Percentiles rank a stretch among this genome's conserved stretches.
Evolutionary conservation across 495 filamentous ascomycete species (phyloP).

Genomic region (Bacidia rubella): DNA sequence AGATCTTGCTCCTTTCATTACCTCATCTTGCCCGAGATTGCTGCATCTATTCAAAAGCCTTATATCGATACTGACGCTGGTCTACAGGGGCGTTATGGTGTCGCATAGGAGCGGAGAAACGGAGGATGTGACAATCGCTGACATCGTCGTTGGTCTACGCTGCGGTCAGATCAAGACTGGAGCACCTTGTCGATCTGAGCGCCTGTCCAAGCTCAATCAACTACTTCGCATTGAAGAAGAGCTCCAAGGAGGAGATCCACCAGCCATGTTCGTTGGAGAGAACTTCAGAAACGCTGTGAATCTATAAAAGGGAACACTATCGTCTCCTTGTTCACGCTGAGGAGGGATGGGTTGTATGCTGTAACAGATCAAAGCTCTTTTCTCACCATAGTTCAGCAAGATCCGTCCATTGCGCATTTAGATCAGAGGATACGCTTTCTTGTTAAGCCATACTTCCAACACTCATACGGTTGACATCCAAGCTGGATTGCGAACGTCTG

Average conservation of each 20-base stretch:
- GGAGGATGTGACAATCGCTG: slow-evolving; percentile 97
- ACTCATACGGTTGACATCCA: too few relatives aligned
- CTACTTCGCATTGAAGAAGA: slow-evolving; percentile 99
- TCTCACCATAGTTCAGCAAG: too few relatives aligned
- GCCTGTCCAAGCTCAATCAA: slow-evolving; percentile 99
- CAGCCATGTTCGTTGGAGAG: slow-evolving; percentile 73
- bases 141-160: slow-evolving; percentile 92
- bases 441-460: too few relatives aligned
- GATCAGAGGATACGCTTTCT: too few relatives aligned
- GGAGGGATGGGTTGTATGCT: neutral
- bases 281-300: slow-evolving; percentile 85
- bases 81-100: slow-evolving; percentile 86
- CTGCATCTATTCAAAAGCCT: neutral
- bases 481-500: too few relatives aligned
- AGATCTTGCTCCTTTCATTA: slow-evolving; percentile 6
- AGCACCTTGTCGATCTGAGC: slow-evolving; percentile 89
- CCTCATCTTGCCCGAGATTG: slow-evolving; percentile 7
- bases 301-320: slow-evolving; percentile 57
- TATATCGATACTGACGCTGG: neutral
- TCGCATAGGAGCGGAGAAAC: slow-evolving; percentile 98
- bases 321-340: too few relatives aligned
- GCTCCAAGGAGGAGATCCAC: slow-evolving; percentile 53
- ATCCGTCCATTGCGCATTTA: too few relatives aligned
- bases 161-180: slow-evolving; percentile 99
- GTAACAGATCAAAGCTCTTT: too few relatives aligned